These are phyloP conservation scores for Aureococcus anophagefferens DNA, from an alignment of 108 stramenopile species.

Conservation along the genomic window DNA sequence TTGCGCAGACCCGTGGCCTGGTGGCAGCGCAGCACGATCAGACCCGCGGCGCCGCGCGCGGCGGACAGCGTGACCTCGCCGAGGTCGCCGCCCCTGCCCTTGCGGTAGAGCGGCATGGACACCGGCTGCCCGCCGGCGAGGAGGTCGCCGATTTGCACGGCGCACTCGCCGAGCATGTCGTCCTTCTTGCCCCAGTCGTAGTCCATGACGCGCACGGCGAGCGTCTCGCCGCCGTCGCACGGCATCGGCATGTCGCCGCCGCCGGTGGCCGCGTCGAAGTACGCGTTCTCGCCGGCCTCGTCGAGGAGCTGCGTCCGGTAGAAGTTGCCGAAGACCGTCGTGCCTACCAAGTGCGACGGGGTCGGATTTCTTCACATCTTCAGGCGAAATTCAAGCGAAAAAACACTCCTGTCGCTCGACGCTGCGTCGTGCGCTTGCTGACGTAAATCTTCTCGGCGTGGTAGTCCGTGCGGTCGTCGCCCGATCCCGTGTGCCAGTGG, in stretches of 20 bases:
- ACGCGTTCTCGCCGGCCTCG: constrained; percentile 24
- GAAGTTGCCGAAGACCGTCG: constrained; percentile 23
- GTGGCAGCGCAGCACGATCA: too few species aligned
- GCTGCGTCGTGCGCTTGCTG: constrained; percentile 4
- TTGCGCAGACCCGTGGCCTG: too few species aligned
- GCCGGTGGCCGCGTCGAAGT: constrained; percentile 13
- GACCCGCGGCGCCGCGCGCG: too few species aligned
- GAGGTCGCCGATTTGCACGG: too few species aligned
- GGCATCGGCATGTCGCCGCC: constrained; percentile 7
- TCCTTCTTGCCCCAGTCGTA: constrained; percentile 19
- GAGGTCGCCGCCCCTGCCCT: too few species aligned
- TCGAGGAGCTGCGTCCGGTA: constrained; percentile 20
- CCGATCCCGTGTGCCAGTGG: constrained; percentile 28
- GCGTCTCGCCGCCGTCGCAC: background rate
- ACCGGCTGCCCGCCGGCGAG: too few species aligned
- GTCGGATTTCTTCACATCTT: too few species aligned
- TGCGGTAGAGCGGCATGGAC: too few species aligned
- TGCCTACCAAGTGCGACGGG: too few species aligned
- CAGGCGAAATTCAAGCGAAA: too few species aligned
- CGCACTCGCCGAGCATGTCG: constrained; percentile 11
- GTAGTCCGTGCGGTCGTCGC: constrained; percentile 24
- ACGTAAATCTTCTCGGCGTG: constrained; percentile 15
- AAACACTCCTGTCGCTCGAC: too few species aligned
- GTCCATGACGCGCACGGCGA: constrained; percentile 18
- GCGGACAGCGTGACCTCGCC: too few species aligned